Percentiles rank a stretch among this genome's conserved stretches.
Conservation (phyloP, 306 rosid species). For the Vicia faba region DNA sequence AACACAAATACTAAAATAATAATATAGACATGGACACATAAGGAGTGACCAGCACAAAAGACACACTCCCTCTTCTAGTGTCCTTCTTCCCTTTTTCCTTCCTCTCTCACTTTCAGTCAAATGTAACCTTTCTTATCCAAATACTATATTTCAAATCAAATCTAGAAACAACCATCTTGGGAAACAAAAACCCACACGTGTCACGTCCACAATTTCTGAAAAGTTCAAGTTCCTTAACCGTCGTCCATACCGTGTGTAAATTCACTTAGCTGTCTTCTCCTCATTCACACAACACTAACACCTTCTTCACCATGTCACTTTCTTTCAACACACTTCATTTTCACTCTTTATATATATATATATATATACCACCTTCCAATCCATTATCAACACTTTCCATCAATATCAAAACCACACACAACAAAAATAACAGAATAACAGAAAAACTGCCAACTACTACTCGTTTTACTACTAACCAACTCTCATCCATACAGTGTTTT, state of each 20-base stretch:
- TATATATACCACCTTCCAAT: slow-evolving; percentile 23
- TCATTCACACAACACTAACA: slow-evolving; percentile 6
- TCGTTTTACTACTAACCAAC: background rate
- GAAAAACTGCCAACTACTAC: background rate
- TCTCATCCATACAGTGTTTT: no score
- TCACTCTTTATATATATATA: background rate
- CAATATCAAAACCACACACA: background rate
- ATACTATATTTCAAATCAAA: background rate
- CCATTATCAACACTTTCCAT: slow-evolving; percentile 37
- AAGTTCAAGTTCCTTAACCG: slow-evolving; percentile 33
- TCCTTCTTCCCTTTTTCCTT: slow-evolving; percentile 37
- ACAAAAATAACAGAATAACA: background rate
- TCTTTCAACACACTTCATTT: slow-evolving; percentile 33
- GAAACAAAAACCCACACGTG: slow-evolving; percentile 29
- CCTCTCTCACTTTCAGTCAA: slow-evolving; percentile 40
- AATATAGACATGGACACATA: background rate
- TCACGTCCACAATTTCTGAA: background rate
- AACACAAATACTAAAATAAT: background rate
- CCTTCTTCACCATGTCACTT: background rate
- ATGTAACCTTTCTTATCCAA: slow-evolving; percentile 31
- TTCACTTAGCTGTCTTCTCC: slow-evolving; percentile 47
- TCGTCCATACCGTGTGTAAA: slow-evolving; percentile 40
- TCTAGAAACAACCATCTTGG: background rate
- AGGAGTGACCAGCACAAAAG: slow-evolving; percentile 4
- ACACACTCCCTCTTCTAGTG: slow-evolving; percentile 19